These are phyloP conservation scores for Phytophthora quininea DNA, from an alignment of 352 stramenopile species.

Conservation along the genomic window DNA sequence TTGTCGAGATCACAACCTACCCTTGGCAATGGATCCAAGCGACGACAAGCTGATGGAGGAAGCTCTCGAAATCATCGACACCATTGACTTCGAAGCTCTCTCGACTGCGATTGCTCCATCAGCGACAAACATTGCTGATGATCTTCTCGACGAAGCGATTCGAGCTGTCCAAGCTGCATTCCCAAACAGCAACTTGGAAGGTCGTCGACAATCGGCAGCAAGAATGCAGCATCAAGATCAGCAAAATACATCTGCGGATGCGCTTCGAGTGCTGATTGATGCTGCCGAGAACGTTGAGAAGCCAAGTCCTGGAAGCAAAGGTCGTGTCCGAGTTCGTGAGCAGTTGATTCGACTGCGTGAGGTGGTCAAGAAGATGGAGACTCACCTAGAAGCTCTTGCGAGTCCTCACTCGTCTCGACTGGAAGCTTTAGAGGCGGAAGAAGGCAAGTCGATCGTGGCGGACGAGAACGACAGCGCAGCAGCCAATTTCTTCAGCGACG, in stretches of 20 bases:
- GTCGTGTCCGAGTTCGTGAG: constrained; percentile 18
- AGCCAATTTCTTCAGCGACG: background rate
- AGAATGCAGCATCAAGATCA: background rate
- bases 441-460: background rate
- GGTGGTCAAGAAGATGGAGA: constrained; percentile 28
- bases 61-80: constrained; percentile 28
- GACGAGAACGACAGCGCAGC: constrained; percentile 8
- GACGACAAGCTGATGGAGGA: constrained; percentile 27
- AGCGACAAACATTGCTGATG: constrained; percentile 1
- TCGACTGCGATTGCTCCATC: background rate
- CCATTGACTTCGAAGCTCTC: constrained; percentile 19
- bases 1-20: background rate
- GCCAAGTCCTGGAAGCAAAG: constrained; percentile 5
- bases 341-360: constrained; percentile 25
- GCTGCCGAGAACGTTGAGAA: background rate
- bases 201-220: background rate
- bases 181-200: background rate
- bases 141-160: constrained; percentile 16
- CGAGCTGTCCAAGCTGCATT: constrained; percentile 18
- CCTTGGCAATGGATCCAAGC: background rate
- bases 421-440: background rate
- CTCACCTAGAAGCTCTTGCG: constrained; percentile 20
- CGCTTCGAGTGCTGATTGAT: background rate
- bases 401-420: constrained; percentile 18
- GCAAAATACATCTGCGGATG: background rate